Conservation (phyloP, 257 asterid species). For the Solanum rostratum region DNA sequence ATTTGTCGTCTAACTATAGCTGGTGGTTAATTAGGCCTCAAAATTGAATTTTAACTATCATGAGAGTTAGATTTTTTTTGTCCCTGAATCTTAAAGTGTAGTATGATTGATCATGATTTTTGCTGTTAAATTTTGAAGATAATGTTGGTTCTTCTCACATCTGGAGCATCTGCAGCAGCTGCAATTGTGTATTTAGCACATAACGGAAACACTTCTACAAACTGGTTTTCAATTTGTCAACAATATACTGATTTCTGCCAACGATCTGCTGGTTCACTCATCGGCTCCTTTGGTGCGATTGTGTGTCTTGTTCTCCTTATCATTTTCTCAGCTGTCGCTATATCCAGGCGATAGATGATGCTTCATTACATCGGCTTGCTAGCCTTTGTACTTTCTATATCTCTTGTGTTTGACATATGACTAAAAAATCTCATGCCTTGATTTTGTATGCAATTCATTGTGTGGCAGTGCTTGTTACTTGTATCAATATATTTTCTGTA, state of each 20-base stretch:
- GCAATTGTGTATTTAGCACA: conserved; percentile 74
- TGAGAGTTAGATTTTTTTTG: background rate
- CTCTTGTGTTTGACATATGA: background rate
- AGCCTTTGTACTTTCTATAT: background rate
- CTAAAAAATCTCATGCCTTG: background rate
- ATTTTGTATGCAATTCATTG: background rate
- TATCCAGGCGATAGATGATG: conserved; percentile 22
- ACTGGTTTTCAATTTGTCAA: conserved; percentile 63
- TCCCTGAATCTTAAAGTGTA: background rate
- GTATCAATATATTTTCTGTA: background rate
- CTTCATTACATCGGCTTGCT: background rate
- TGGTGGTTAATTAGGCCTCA: background rate
- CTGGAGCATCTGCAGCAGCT: conserved; percentile 75
- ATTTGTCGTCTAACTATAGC: background rate
- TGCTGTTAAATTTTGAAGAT: conserved; percentile 14
- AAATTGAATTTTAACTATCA: background rate
- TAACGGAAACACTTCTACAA: conserved; percentile 65
- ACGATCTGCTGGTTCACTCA: conserved; percentile 45
- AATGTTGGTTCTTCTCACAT: conserved; percentile 41
- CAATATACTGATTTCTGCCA: conserved; percentile 52
- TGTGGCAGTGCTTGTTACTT: background rate
- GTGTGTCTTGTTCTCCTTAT: conserved; percentile 29
- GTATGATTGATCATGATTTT: background rate
- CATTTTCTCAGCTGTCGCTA: conserved; percentile 33
- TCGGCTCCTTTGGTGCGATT: conserved; percentile 56